These are phyloP conservation scores for Pogostemon cablin DNA, from an alignment of 257 asterid species.

Conservation along the genomic window DNA sequence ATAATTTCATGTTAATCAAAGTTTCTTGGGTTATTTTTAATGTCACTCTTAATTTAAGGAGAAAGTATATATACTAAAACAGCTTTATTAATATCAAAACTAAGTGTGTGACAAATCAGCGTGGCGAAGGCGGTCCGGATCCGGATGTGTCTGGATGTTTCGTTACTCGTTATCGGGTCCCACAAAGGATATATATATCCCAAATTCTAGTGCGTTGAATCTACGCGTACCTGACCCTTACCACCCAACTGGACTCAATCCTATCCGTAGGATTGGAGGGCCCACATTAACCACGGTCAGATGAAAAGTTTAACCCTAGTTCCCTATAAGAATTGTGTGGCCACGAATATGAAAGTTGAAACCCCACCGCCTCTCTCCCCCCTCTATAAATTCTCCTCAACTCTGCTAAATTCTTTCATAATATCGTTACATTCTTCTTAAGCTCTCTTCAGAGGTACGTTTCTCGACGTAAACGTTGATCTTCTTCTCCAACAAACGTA, in stretches of 20 bases:
- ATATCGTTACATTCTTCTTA: not conserved
- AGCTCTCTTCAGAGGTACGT: conserved; percentile 21
- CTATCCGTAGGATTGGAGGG: not conserved
- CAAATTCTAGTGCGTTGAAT: conserved; percentile 41
- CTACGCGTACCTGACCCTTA: conserved; percentile 37
- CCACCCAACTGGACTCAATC: not conserved
- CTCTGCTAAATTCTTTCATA: accelerated
- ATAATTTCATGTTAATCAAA: too few species aligned
- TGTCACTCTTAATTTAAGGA: too few species aligned
- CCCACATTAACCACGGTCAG: conserved; percentile 18
- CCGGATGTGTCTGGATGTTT: conserved; percentile 25
- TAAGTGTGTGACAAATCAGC: not conserved
- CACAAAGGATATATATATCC: not conserved
- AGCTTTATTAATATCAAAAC: not conserved
- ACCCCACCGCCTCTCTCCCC: conserved; percentile 31
- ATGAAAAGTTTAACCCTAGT: not conserved
- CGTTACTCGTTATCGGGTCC: conserved; percentile 9
- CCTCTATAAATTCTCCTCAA: conserved; percentile 36
- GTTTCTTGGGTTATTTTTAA: too few species aligned
- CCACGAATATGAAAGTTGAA: not conserved
- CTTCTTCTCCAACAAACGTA: too few species aligned
- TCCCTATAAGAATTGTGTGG: conserved; percentile 29
- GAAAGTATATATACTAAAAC: too few species aligned
- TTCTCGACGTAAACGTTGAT: not conserved
- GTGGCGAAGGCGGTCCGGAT: not conserved